Base-by-base conservation (phyloP, 805 yeast species). In the Wickerhamia fluorescens region DNA sequence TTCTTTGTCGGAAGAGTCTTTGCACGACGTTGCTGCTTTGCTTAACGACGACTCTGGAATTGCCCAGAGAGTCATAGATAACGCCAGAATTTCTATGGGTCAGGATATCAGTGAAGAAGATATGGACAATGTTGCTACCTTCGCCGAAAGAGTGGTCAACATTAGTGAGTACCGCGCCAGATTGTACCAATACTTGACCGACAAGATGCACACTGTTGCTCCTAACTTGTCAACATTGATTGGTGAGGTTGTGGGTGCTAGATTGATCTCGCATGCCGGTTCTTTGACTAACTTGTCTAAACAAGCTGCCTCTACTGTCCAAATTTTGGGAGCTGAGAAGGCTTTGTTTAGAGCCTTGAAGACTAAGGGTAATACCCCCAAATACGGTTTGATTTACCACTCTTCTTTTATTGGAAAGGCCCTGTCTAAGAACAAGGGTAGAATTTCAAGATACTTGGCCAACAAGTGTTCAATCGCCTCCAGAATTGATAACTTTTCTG, bases 381-480 rank as follows among this genome's bases (percentile, higher is more conserved):
- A 87, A 60, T 87, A 87, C 61, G 96, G 96, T 53, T 75, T 87
- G 56, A 85, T 87, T 51, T 87, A 88, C 71, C 95, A 88, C 67
- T 84, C 96, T 25, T 82, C 94, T 18, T 86, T 86, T 61, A 86
- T 87, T 50, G 95, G 95, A 47, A 81, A 76, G 61, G 98, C 98
- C 36, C 70, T 87, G 40, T 79, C 94, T 43, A 92, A 92, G 71
- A 92, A 92, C 72, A 92, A 92, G 78, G 98, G 98, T 64, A 82
- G 97, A 74, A 92, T 92, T 46, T 89, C 98, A 28, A 82, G 98
- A 68, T 92, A 88, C 67, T 71, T 92, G 64, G 98, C 98, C 44
- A 92, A 92, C 81, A 92, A 92, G 68, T 89, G 97, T 75, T 82
- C 98, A 23, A 89, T 92, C 66, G 98, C 98, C 36, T 86, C 96